These are phyloP conservation scores for Rosa chinensis DNA, from an alignment of 306 rosid species.

Conservation along the genomic window DNA sequence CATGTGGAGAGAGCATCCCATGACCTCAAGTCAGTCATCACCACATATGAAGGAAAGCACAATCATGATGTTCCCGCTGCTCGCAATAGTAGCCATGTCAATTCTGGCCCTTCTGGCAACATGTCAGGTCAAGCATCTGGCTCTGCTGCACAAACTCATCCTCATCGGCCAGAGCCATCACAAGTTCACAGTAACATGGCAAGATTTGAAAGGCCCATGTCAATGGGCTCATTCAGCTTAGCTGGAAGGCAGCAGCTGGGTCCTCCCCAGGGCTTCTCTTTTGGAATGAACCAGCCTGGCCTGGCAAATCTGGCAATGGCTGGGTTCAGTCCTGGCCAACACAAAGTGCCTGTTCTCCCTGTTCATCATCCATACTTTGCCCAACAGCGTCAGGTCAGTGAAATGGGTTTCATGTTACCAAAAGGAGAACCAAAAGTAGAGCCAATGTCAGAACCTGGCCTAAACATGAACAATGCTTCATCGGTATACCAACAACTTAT, in stretches of 20 bases:
- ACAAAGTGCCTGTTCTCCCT: constrained; percentile 58
- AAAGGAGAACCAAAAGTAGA: constrained; percentile 87
- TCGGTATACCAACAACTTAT: constrained; percentile 72
- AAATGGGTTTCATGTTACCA: constrained; percentile 70
- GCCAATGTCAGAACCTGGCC: constrained; percentile 52
- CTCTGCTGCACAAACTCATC: constrained; percentile 41
- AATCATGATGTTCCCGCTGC: constrained; percentile 92
- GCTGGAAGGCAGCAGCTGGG: constrained; percentile 72
- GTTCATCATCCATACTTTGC: constrained; percentile 69
- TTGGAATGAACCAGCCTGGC: constrained; percentile 69
- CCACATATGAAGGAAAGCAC: constrained; percentile 96
- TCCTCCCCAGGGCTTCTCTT: constrained; percentile 56
- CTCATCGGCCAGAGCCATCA: constrained; percentile 63
- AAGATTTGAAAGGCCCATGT: constrained; percentile 64
- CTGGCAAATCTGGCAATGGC: constrained; percentile 63
- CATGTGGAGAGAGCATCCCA: constrained; percentile 97
- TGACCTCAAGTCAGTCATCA: constrained; percentile 88
- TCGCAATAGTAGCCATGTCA: constrained; percentile 78
- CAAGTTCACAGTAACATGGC: constrained; percentile 56
- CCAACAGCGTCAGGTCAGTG: constrained; percentile 48
- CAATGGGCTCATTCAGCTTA: constrained; percentile 52
- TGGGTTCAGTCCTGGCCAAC: constrained; percentile 56
- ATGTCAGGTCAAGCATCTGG: constrained; percentile 44
- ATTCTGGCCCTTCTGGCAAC: constrained; percentile 47
- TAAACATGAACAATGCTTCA: constrained; percentile 62